Percentiles rank a stretch among this genome's conserved stretches.
Conservation (phyloP, 169 alveolate species). For the Cryptosporidium tyzzeri region DNA sequence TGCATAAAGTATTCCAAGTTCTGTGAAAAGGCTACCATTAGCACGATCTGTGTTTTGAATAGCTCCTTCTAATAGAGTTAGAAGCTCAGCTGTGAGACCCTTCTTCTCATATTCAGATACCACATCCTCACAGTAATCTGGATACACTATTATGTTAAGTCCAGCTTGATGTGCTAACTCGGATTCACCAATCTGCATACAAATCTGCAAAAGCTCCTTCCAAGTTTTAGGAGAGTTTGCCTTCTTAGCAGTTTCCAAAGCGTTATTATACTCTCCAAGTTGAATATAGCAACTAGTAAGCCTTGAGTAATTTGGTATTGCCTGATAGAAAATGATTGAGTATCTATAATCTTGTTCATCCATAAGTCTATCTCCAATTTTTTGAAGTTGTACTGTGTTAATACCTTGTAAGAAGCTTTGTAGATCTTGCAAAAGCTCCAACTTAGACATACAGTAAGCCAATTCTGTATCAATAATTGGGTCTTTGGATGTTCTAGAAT, state of each 20-base stretch:
- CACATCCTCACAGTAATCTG: conserved; percentile 97
- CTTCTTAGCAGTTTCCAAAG: conserved; percentile 98
- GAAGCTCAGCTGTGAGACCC: conserved; percentile 92
- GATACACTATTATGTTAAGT: conserved; percentile 95
- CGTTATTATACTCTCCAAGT: conserved; percentile 93
- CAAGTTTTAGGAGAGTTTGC: conserved; percentile 98
- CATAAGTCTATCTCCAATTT: conserved; percentile 93
- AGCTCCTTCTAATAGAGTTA: conserved; percentile 88
- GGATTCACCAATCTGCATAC: conserved; percentile 85
- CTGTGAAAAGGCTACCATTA: conserved; percentile 95
- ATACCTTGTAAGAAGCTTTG: conserved; percentile 92
- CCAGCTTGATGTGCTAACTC: conserved; percentile 95
- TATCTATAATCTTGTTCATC: conserved; percentile 89
- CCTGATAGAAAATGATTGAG: conserved; percentile 94
- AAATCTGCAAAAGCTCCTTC: conserved; percentile 78
- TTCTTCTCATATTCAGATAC: conserved; percentile 92
- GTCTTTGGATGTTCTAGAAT: conserved; percentile 86
- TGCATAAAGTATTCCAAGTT: conserved; percentile 98
- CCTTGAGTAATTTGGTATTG: conserved; percentile 96
- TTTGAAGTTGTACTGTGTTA: conserved; percentile 91
- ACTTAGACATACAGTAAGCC: conserved; percentile 92
- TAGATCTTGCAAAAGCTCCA: conserved; percentile 90
- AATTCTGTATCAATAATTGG: conserved; percentile 92
- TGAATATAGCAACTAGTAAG: conserved; percentile 96
- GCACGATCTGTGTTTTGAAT: conserved; percentile 88